phyloP scores from a whole-genome alignment of 257 asterid species.

The Ilex aquifolium region DNA sequence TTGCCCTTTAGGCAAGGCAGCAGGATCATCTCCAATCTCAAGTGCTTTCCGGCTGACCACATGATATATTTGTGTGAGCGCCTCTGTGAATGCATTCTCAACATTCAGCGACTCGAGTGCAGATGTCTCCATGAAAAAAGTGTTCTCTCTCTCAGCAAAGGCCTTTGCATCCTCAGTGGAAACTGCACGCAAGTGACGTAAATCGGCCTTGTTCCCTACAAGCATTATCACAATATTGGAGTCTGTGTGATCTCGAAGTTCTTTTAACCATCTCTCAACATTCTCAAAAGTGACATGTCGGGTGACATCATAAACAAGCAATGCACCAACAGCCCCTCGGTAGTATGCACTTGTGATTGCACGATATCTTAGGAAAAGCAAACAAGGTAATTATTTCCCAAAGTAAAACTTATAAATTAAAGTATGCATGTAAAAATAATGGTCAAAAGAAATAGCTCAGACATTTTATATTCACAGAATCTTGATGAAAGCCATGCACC shows the following conservation, averaged over 20 bases:
- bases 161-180: conserved; percentile 51
- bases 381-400: not conserved
- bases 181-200: conserved; percentile 61
- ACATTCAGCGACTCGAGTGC: conserved; percentile 70
- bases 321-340: conserved; percentile 68
- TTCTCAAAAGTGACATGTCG: conserved; percentile 65
- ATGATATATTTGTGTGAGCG: conserved; percentile 48
- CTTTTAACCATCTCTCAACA: conserved; percentile 63
- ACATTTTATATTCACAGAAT: too few species aligned
- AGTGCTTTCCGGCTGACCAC: conserved; percentile 64
- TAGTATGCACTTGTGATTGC: conserved; percentile 76
- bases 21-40: conserved; percentile 51
- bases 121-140: conserved; percentile 63
- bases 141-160: conserved; percentile 49
- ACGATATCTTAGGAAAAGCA: conserved; percentile 39
- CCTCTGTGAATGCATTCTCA: conserved; percentile 64
- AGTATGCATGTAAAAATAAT: too few species aligned
- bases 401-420: too few species aligned
- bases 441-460: too few species aligned
- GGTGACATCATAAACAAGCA: conserved; percentile 62
- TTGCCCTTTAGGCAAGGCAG: conserved; percentile 58
- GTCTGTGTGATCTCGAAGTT: conserved; percentile 65
- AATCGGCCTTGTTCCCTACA: conserved; percentile 68
- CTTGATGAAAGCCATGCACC: too few species aligned
- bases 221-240: conserved; percentile 66